These are phyloP conservation scores for Babesia gibsoni DNA, from an alignment of 169 alveolate genomes.

Conservation along the genomic window DNA sequence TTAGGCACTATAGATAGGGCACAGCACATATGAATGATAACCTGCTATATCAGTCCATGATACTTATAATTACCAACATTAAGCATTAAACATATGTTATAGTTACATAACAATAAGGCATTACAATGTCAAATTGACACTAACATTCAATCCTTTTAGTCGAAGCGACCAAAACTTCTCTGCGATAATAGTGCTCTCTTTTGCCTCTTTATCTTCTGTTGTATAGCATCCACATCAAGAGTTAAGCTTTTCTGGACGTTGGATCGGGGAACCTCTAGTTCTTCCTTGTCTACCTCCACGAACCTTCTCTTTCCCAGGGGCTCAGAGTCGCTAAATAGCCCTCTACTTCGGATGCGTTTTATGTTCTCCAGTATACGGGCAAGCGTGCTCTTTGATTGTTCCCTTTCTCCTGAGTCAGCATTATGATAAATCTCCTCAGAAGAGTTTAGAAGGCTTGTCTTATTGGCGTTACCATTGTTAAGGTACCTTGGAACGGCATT, in stretches of 20 bases:
- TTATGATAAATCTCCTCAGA: too few species aligned
- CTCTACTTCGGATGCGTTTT: slow-evolving; percentile 19
- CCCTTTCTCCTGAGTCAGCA: not conserved
- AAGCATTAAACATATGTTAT: too few species aligned
- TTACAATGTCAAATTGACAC: too few species aligned
- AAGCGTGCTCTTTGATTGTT: slow-evolving; percentile 6
- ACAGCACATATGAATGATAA: too few species aligned
- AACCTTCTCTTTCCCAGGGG: slow-evolving; percentile 3
- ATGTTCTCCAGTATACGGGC: slow-evolving; percentile 21
- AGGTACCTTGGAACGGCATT: not conserved
- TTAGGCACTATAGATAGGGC: too few species aligned
- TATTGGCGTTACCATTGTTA: not conserved
- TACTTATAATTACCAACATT: too few species aligned
- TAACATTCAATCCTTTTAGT: too few species aligned
- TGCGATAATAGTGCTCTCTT: slow-evolving; percentile 40
- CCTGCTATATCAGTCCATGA: too few species aligned
- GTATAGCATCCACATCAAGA: slow-evolving; percentile 52
- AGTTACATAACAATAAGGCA: too few species aligned
- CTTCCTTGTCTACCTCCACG: slow-evolving; percentile 30
- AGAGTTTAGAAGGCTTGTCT: not conserved
- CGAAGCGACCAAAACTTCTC: slow-evolving; percentile 12
- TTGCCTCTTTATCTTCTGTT: slow-evolving; percentile 39
- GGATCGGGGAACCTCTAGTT: not conserved
- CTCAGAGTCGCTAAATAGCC: slow-evolving; percentile 10
- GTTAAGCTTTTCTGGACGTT: not conserved